Conservation (phyloP, 495 filamentous ascomycete species). For the Xylaria palmicola region DNA sequence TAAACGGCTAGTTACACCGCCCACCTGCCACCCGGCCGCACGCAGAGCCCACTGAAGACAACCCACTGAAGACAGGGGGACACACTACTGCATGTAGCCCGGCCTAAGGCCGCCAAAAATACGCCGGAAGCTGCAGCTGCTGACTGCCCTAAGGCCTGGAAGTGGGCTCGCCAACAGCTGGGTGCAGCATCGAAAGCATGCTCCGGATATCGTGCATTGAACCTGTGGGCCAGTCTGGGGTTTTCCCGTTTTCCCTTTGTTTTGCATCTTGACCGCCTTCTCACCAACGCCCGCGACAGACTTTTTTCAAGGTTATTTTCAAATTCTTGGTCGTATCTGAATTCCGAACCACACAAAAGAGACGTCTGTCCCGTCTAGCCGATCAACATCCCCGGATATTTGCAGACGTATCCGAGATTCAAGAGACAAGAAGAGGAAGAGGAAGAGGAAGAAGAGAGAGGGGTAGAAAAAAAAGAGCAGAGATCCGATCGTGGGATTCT, state of each 20-base stretch:
- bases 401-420: conserved; percentile 9
- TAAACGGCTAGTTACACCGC: conserved; percentile 9
- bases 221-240: conserved; percentile 11
- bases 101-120: conserved; percentile 11
- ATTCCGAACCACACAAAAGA: not conserved
- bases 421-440: no score
- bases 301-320: no score
- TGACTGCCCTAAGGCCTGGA: conserved; percentile 8
- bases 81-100: conserved; percentile 15
- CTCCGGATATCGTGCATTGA: conserved; percentile 20
- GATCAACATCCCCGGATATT: conserved; percentile 18
- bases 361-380: not conserved
- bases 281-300: conserved; percentile 25
- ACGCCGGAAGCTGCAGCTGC: conserved; percentile 9
- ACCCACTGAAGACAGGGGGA: no score
- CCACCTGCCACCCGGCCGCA: not conserved
- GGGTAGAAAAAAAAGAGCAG: conserved; percentile 12
- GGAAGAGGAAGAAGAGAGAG: conserved; percentile 6
- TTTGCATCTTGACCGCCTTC: conserved; percentile 32
- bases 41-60: no score
- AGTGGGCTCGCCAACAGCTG: not conserved
- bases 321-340: no score
- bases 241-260: conserved; percentile 10
- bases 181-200: conserved; percentile 11
- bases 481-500: not conserved